phyloP scores from a whole-genome alignment of 202 grass and related monocot genomes.

The Carex arenaria region DNA sequence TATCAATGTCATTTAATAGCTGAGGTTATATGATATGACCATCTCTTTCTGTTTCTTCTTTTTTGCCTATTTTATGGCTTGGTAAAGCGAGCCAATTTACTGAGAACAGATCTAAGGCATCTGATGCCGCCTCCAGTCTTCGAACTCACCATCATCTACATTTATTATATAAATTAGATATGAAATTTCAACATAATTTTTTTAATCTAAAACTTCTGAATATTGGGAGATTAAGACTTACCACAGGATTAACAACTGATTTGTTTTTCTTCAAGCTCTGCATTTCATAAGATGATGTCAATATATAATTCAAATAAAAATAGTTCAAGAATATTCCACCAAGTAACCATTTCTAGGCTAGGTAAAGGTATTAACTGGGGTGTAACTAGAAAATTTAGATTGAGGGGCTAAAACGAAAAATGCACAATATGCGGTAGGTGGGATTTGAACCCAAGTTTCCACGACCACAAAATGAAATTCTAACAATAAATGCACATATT shows the following conservation, averaged over 20 bases:
- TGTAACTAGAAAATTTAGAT: too few species aligned
- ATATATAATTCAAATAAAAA: constrained; percentile 18
- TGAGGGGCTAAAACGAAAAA: too few species aligned
- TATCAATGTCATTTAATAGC: not conserved
- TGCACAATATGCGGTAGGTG: too few species aligned
- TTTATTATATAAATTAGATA: not conserved
- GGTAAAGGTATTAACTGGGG: not conserved
- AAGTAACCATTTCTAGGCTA: not conserved
- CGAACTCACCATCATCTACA: constrained; percentile 91
- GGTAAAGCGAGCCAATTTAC: constrained; percentile 67
- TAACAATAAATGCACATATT: too few species aligned
- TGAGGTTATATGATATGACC: too few species aligned
- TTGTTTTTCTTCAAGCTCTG: constrained; percentile 82
- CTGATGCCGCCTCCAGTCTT: constrained; percentile 79
- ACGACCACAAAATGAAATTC: too few species aligned
- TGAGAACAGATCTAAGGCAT: constrained; percentile 57
- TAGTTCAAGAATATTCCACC: not conserved
- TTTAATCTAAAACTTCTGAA: not conserved
- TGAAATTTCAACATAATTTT: not conserved
- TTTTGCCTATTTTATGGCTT: constrained; percentile 46
- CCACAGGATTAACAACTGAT: constrained; percentile 70
- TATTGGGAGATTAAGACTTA: constrained; percentile 28
- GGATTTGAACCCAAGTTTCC: too few species aligned
- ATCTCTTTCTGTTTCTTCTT: too few species aligned
- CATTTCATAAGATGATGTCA: not conserved